Evolutionary conservation across 1,284 basidiomycete species (phyloP).

Genomic region (Irpex sp.): DNA sequence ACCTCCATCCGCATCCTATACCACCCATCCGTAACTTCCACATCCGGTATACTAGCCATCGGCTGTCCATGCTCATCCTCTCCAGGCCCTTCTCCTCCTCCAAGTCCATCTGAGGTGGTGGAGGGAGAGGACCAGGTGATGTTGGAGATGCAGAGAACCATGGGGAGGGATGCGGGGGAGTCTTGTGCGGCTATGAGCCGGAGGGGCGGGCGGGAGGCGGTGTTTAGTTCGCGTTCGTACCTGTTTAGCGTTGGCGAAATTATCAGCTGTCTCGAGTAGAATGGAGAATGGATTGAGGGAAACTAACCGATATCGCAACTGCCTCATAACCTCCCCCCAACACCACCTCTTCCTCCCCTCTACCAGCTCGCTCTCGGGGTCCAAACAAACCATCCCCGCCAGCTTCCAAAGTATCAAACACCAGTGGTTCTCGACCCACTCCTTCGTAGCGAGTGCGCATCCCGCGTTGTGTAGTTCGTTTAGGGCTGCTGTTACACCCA

Average conservation of each 20-base stretch:
- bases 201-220: conserved; percentile 75
- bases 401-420: conserved; percentile 90
- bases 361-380: conserved; percentile 54
- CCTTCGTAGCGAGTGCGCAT: conserved; percentile 56
- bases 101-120: too few relatives aligned
- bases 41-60: conserved; percentile 40
- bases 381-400: conserved; percentile 72
- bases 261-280: too few relatives aligned
- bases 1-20: conserved; percentile 77
- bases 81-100: neutral
- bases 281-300: too few relatives aligned
- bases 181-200: conserved; percentile 76
- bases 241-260: too few relatives aligned
- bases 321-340: conserved; percentile 73
- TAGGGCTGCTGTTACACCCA: conserved; percentile 47
- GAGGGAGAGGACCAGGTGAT: conserved; percentile 41
- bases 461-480: conserved; percentile 45
- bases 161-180: conserved; percentile 62
- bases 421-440: conserved; percentile 95
- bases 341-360: conserved; percentile 60
- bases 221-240: conserved; percentile 83
- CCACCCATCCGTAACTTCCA: conserved; percentile 96
- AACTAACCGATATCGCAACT: conserved; percentile 82
- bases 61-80: conserved; percentile 34
- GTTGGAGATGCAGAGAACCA: conserved; percentile 81